Percentiles rank a stretch among this genome's conserved stretches.
phyloP scores from a whole-genome alignment of 2,329 filamentous ascomycete species.

The Fusarium albidum region DNA sequence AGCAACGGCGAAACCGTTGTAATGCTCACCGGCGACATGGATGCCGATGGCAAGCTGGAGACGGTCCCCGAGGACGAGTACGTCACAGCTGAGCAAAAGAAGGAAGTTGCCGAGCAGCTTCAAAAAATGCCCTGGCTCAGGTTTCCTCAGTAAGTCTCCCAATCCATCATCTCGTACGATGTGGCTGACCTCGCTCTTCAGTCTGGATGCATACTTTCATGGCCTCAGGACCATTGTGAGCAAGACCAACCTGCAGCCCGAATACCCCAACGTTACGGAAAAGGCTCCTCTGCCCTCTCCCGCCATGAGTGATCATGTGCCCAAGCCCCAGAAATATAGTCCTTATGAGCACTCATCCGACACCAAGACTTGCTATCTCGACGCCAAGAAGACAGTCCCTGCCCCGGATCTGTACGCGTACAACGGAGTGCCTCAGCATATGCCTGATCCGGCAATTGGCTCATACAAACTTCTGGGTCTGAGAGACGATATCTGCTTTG shows the following conservation, averaged over 20 bases:
- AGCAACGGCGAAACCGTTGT: constrained; percentile 40
- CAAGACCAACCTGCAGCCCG: constrained; percentile 69
- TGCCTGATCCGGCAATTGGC: constrained; percentile 80
- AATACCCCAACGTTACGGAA: constrained; percentile 68
- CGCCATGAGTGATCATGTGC: constrained; percentile 48
- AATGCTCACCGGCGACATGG: constrained; percentile 42
- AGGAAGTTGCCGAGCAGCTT: constrained; percentile 42
- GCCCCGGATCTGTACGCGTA: constrained; percentile 74
- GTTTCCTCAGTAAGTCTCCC: constrained; percentile 47
- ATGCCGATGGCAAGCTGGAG: constrained; percentile 40
- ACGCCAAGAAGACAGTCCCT: constrained; percentile 63
- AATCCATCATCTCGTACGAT: not conserved
- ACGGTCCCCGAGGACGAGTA: constrained; percentile 36
- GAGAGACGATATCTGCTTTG: constrained; percentile 83
- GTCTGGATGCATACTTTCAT: constrained; percentile 82
- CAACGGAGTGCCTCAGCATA: constrained; percentile 75
- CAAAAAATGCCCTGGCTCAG: constrained; percentile 51
- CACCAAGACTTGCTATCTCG: constrained; percentile 70
- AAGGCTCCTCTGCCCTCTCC: constrained; percentile 46
- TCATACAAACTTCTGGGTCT: constrained; percentile 79
- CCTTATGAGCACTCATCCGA: constrained; percentile 71
- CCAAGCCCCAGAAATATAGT: constrained; percentile 63
- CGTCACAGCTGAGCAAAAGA: constrained; percentile 42
- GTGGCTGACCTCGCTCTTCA: constrained; percentile 47
- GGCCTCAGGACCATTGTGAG: constrained; percentile 77